phyloP scores from a whole-genome alignment of 78 protist genomes.

The Protostelium mycophagum region DNA sequence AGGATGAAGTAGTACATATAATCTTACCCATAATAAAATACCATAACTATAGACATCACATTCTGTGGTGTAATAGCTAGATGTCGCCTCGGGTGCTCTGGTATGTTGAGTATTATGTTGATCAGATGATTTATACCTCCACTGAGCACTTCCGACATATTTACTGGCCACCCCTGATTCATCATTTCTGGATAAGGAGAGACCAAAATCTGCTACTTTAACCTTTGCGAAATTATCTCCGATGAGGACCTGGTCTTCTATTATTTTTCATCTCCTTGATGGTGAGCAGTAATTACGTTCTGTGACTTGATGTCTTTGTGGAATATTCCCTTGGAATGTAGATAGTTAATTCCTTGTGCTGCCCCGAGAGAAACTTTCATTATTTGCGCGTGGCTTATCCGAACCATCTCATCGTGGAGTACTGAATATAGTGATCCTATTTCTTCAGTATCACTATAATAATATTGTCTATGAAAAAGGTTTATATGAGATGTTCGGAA shows the following conservation, averaged over 20 bases:
- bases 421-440: background rate
- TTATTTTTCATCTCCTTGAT: background rate
- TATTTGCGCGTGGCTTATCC: background rate
- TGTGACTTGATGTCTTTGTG: background rate
- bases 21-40: background rate
- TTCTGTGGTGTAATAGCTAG: background rate
- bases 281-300: background rate
- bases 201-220: background rate
- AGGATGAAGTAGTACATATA: background rate
- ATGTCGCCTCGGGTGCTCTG: background rate
- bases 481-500: no score
- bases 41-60: background rate
- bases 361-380: background rate
- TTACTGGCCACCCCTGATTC: background rate
- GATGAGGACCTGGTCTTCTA: background rate
- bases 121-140: background rate
- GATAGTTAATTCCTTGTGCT: background rate
- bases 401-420: background rate
- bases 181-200: background rate
- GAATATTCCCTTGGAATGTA: background rate
- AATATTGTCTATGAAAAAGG: no score
- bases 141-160: background rate
- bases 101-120: background rate
- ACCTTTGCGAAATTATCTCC: background rate
- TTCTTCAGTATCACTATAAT: no score